These are phyloP conservation scores for Penicillium diatomitis DNA, from an alignment of 495 filamentous ascomycete species.

Conservation along the genomic window DNA sequence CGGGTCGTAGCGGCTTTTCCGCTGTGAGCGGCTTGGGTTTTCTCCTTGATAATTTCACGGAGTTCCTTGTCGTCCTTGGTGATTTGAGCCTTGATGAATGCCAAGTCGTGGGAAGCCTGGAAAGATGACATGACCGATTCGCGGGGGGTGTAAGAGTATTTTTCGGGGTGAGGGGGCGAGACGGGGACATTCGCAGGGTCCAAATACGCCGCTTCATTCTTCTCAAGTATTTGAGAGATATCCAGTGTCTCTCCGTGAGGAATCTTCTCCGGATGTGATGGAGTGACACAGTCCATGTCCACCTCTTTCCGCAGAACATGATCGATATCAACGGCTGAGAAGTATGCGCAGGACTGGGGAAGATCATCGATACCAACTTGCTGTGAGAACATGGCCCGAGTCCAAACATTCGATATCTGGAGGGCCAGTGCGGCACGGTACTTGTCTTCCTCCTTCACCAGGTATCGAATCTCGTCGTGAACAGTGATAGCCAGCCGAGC, in stretches of 20 bases:
- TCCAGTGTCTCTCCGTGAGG: constrained; percentile 78
- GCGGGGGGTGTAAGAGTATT: constrained; percentile 58
- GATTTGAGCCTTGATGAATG: constrained; percentile 78
- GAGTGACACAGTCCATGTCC: constrained; percentile 93
- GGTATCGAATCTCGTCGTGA: constrained; percentile 94
- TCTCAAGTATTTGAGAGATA: constrained; percentile 64
- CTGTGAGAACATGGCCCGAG: constrained; percentile 90
- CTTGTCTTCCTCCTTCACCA: constrained; percentile 76
- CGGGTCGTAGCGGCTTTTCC: constrained; percentile 9
- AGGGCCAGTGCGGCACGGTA: constrained; percentile 85
- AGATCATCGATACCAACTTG: constrained; percentile 95
- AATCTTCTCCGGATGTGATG: constrained; percentile 70
- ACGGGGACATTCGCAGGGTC: constrained; percentile 51
- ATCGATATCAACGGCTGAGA: constrained; percentile 92
- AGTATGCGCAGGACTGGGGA: constrained; percentile 88
- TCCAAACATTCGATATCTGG: constrained; percentile 94
- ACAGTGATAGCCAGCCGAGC: constrained; percentile 89
- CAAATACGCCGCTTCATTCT: constrained; percentile 52
- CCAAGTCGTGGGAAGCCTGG: constrained; percentile 39
- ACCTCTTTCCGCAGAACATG: constrained; percentile 92
- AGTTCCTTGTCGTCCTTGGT: constrained; percentile 66
- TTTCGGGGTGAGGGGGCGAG: constrained; percentile 42
- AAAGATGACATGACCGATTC: constrained; percentile 71
- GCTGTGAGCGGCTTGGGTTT: constrained; percentile 15
- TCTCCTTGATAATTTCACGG: constrained; percentile 58